A percentile compares a stretch with the other conserved stretches of the same genome.
Conservation (phyloP, 805 yeast genomes). For the Diddensiella caesifluorescens region DNA sequence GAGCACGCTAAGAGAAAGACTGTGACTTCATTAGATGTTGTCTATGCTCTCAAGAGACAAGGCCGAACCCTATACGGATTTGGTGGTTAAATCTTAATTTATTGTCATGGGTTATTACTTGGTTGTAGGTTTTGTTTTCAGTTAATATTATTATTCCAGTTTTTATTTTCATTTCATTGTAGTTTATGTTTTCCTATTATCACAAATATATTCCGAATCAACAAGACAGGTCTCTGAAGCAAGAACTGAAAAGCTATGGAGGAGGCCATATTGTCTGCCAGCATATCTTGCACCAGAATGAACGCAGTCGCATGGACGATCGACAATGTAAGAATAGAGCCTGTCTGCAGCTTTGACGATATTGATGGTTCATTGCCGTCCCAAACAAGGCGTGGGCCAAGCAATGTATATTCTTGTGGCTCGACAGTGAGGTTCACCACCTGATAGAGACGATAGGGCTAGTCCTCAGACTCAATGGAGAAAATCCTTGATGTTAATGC, state of each 20-base stretch:
- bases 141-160: slow-evolving; percentile 2
- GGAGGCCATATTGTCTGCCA: background rate
- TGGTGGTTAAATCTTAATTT: slow-evolving; percentile 93
- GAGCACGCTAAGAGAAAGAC: slow-evolving; percentile 99
- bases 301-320: too few relatives aligned
- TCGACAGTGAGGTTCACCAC: too few relatives aligned
- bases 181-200: background rate
- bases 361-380: too few relatives aligned
- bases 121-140: slow-evolving; percentile 4
- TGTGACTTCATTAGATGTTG: slow-evolving; percentile 96
- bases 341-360: too few relatives aligned
- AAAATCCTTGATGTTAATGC: too few relatives aligned
- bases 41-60: slow-evolving; percentile 99
- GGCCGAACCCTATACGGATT: slow-evolving; percentile 99
- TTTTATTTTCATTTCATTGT: background rate
- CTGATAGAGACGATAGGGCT: too few relatives aligned
- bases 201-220: background rate
- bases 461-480: too few relatives aligned
- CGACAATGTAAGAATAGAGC: too few relatives aligned
- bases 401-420: too few relatives aligned
- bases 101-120: background rate
- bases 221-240: too few relatives aligned
- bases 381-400: too few relatives aligned
- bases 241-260: background rate
- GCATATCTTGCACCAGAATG: background rate